Evolutionary conservation across 192 early-diverging fungal species (phyloP).

Genomic region (Entophlyctis luteolus): DNA sequence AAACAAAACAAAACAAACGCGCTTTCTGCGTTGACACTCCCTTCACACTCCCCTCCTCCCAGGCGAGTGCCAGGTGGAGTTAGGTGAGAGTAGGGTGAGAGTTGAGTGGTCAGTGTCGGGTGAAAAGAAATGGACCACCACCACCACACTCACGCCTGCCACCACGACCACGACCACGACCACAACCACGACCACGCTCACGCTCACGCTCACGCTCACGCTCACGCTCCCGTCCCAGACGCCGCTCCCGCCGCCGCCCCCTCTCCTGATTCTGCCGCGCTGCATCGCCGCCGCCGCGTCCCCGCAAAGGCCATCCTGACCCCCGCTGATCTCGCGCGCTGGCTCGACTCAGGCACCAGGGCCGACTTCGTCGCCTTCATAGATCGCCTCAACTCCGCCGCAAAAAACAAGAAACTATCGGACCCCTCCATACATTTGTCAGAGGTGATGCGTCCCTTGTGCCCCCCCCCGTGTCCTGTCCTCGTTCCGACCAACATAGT

Average conservation of each 20-base stretch:
- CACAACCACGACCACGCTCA: neutral
- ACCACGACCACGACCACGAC: constrained; percentile 16
- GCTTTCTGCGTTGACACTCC: too few relatives aligned
- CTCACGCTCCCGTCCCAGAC: neutral
- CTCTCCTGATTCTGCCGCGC: neutral
- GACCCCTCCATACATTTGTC: constrained; percentile 19
- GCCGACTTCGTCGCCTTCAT: constrained; percentile 67
- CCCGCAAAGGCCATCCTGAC: constrained; percentile 66
- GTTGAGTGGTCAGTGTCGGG: too few relatives aligned
- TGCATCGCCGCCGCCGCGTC: neutral
- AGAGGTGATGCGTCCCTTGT: neutral
- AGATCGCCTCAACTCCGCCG: constrained; percentile 64
- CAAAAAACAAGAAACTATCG: constrained; percentile 53
- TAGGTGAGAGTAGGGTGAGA: too few relatives aligned
- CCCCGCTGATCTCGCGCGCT: constrained; percentile 77
- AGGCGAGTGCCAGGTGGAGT: too few relatives aligned
- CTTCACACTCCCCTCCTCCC: too few relatives aligned
- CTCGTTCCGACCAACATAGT: neutral
- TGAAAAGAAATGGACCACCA: neutral
- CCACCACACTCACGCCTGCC: neutral
- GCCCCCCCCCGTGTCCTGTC: neutral
- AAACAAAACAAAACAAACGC: too few relatives aligned
- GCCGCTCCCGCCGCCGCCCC: neutral
- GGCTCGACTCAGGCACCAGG: constrained; percentile 64
- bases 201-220: too few relatives aligned